Evolutionary conservation across 768 basidiomycete species (phyloP).

Genomic region (Favolaschia claudopus): DNA sequence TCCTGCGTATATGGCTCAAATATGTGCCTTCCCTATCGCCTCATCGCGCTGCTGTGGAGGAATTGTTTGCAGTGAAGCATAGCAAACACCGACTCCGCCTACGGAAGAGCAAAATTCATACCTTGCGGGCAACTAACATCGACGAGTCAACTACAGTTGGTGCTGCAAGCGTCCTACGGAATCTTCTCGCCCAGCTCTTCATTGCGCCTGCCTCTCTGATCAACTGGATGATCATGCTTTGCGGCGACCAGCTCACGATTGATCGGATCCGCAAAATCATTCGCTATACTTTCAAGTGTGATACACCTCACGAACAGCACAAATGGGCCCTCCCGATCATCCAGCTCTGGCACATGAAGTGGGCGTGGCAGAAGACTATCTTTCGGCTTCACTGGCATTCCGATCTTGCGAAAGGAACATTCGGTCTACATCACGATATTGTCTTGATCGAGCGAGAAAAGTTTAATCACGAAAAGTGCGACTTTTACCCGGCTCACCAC

Average conservation of each 20-base stretch:
- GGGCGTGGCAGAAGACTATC: conserved; percentile 25
- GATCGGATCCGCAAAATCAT: conserved; percentile 24
- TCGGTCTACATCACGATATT: conserved; percentile 18
- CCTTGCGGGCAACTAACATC: conserved; percentile 14
- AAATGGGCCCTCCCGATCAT: conserved; percentile 29
- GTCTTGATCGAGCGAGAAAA: conserved; percentile 3
- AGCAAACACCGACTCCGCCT: conserved; percentile 20
- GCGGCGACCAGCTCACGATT: conserved; percentile 29
- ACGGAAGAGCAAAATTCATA: conserved; percentile 15
- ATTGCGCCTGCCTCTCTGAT: conserved; percentile 2
- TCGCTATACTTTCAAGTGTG: conserved; percentile 8
- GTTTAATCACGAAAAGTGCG: conserved; percentile 23
- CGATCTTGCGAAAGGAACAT: neutral
- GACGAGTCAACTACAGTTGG: conserved; percentile 24
- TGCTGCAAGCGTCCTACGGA: neutral
- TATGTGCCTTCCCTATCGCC: neutral
- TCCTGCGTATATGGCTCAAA: conserved; percentile 21
- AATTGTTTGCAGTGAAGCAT: neutral
- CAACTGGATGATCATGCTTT: conserved; percentile 17
- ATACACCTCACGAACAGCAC: conserved; percentile 1
- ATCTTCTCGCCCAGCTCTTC: conserved; percentile 20
- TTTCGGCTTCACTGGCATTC: conserved; percentile 21
- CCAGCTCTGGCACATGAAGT: conserved; percentile 30
- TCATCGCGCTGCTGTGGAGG: neutral
- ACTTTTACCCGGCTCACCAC: conserved; percentile 26